Conservation (phyloP, 495 filamentous ascomycete species). For the Daldinia caldariorum region DNA sequence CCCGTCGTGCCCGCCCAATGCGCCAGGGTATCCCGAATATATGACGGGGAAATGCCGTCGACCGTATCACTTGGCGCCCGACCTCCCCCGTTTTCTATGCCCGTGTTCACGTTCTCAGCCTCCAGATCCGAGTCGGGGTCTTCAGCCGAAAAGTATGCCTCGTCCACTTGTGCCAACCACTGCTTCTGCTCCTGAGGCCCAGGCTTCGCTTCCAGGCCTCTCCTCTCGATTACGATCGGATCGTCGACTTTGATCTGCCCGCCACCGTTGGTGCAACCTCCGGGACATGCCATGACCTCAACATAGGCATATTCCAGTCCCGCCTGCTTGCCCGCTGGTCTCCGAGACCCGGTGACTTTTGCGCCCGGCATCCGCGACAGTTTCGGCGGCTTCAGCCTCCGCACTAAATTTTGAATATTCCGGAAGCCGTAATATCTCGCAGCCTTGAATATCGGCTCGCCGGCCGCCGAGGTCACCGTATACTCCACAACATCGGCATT, state of each 20-base stretch:
- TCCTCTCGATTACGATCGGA: conserved; percentile 61
- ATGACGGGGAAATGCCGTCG: conserved; percentile 65
- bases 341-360: conserved; percentile 59
- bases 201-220: conserved; percentile 60
- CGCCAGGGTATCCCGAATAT: conserved; percentile 67
- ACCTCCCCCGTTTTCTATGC: conserved; percentile 31
- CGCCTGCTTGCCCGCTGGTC: conserved; percentile 53
- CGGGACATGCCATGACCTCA: conserved; percentile 98
- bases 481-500: conserved; percentile 93
- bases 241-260: conserved; percentile 94
- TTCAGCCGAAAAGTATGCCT: conserved; percentile 89
- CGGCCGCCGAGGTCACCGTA: conserved; percentile 63
- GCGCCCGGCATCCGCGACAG: conserved; percentile 80
- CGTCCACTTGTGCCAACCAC: conserved; percentile 88
- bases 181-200: conserved; percentile 79
- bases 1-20: conserved; percentile 79
- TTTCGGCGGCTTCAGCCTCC: conserved; percentile 82
- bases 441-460: conserved; percentile 74
- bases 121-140: conserved; percentile 60
- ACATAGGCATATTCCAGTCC: conserved; percentile 83
- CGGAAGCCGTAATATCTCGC: conserved; percentile 96
- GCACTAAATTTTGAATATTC: conserved; percentile 96
- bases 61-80: conserved; percentile 52
- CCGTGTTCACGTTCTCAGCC: conserved; percentile 31
- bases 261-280: conserved; percentile 96